Percentiles rank a stretch among this genome's conserved stretches.
phyloP scores from a whole-genome alignment of 441 rosid genomes.

The Pelargonium australe region DNA sequence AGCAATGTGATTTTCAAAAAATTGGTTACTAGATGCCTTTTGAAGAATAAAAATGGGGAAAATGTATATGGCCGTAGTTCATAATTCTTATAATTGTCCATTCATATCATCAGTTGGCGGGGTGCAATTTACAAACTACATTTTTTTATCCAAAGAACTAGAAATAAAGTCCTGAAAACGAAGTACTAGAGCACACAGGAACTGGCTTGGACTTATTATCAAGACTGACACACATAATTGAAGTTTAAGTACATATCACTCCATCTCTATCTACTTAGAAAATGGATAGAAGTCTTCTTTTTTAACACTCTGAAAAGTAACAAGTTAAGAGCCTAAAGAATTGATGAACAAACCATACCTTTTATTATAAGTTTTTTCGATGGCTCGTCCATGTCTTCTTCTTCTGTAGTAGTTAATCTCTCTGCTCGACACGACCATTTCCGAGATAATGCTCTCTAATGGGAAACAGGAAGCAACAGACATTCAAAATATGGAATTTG shows the following conservation, averaged over 20 bases:
- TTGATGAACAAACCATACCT: background rate
- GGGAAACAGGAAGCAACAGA: background rate
- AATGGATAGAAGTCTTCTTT: too few species aligned
- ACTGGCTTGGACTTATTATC: background rate
- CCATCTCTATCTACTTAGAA: too few species aligned
- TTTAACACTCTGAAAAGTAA: too few species aligned
- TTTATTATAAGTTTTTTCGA: background rate
- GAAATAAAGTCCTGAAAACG: background rate
- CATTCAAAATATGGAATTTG: background rate
- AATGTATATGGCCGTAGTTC: background rate
- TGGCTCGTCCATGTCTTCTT: background rate
- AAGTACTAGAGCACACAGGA: background rate
- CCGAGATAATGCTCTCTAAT: constrained; percentile 4
- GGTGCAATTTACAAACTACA: background rate
- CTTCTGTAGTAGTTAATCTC: background rate
- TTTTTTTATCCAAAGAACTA: background rate
- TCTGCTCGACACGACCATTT: constrained; percentile 1
- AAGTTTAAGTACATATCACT: too few species aligned
- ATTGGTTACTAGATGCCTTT: background rate
- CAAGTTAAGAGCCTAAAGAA: too few species aligned
- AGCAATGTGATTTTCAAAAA: background rate
- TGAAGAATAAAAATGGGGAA: background rate
- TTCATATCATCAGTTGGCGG: background rate
- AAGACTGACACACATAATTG: background rate
- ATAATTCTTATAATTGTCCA: background rate